Base-by-base conservation (phyloP, 192 early-diverging fungal species). In the Gaertneriomyces sp. region DNA sequence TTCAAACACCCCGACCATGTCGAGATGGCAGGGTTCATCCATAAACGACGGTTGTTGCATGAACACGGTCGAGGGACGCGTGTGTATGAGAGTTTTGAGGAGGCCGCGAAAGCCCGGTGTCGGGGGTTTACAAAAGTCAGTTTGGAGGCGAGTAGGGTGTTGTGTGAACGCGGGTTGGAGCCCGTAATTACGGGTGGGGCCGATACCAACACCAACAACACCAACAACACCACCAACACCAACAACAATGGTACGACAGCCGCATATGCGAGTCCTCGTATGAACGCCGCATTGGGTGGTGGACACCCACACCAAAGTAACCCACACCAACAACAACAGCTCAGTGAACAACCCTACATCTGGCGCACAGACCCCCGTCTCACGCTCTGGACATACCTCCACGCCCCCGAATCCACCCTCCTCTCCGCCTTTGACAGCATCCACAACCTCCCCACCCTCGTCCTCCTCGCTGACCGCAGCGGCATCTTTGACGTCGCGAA, bases 301-400 rank as follows among this genome's bases (percentile, higher is more conserved):
- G 53, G 16, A 5, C 12, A 20, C 0, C 0, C 2, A 33, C 25
- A 33, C 25, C 25, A 33, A 33, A 33, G 0, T 2, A 33, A 33
- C 25, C 33, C 2, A 11, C n/a, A 47, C 59, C 25, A 11, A 12
- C 11, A 56, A 12, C 54, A 16, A 12, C 11, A 56, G 52, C 16
- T 33, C 25, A 17, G 16, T 16, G 59, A 43, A 8, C 33, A 60
- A 16, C 16, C 58, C 12, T 75, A 62, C 49, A 44, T 38, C n/a
- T 79, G 69, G 73, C 42, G 61, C 10, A 74, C 64, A 8, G 77
- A 79, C 63, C 68, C 69, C 38, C 56, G 71, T 1, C 60, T 76
- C 63, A 62, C 55, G 25, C 49, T 76, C 20, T 61, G 77, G 52
- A 59, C 59, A 33, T 75, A 71, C 60, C 69, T 75, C 46, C 71